Base-by-base conservation (phyloP, 1,284 basidiomycete genomes). In the Naganishia sp. region DNA sequence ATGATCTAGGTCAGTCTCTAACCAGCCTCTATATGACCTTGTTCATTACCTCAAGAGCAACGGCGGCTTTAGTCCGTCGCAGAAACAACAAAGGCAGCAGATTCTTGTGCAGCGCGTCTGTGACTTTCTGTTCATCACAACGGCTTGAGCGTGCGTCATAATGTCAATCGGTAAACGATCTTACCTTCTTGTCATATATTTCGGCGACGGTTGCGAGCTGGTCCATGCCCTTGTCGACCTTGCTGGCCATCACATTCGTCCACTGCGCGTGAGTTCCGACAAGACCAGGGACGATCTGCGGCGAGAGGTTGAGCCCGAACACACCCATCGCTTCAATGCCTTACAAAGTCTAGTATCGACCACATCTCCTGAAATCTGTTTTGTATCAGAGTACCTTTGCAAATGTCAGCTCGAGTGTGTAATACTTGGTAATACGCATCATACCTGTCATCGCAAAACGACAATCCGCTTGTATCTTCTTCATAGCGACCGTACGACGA, bases 311-410 rank as follows among this genome's bases (percentile, higher is more conserved):
- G 35, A 39, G 35, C 35, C 13, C 35, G 35, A 9, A 13, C 13
- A 39, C 21, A 5, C 7, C 13, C 35, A 13, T 13, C 13, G 35
- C 35, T n/a, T 46, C 65, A 56, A 0, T 61, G 62, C 67, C 76
- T 72, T 23, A 78, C 78, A 73, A 80, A 82, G 63, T 81, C 79
- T 0, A 82, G 71, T 1, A 82, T 70, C 28, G 79, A 80, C 78
- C 82, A 83, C 66, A 84, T 78, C 71, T 84, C 83, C 9, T 78
- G 75, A 58, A 81, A 79, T 5, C 79, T 71, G 69, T 83, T 84
- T 69, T 83, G 82, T 15, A 80, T 72, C 23, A 80, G 60, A 0
- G 79, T 80, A 1, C 79, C 79, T 4, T 73, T 75, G 35, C 18
- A 15, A 39, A 23, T 18, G 23, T 49, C 49, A 31, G 15, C 23